Evolutionary conservation across 805 yeast species (phyloP).

Genomic region (Sungouiella thailandica): DNA sequence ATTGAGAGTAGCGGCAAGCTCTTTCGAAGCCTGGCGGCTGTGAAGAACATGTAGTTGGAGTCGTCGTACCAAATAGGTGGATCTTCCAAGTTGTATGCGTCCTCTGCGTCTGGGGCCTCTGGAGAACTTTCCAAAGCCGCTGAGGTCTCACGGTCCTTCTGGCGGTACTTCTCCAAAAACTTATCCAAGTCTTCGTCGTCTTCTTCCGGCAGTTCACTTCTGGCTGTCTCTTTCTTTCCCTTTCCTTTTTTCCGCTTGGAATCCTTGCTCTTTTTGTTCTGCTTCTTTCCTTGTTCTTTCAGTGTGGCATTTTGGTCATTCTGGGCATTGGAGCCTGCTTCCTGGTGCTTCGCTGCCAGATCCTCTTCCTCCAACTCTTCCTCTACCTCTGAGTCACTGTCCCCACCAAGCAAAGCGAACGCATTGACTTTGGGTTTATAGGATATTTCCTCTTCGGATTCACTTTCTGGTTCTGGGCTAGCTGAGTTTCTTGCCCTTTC

Average conservation of each 20-base stretch:
- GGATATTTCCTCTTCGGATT: slow-evolving; percentile 7
- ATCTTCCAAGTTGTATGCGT: slow-evolving; percentile 21
- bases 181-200: slow-evolving; percentile 58
- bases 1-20: slow-evolving; percentile 41
- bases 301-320: background rate
- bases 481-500: slow-evolving; percentile 17
- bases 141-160: slow-evolving; percentile 16
- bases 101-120: slow-evolving; percentile 16
- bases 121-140: slow-evolving; percentile 2
- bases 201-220: slow-evolving; percentile 13
- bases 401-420: slow-evolving; percentile 22
- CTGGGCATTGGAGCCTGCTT: background rate
- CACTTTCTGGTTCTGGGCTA: slow-evolving; percentile 10
- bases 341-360: slow-evolving; percentile 6
- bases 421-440: background rate
- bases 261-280: slow-evolving; percentile 20
- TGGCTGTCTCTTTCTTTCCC: slow-evolving; percentile 6
- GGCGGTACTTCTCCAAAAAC: slow-evolving; percentile 40
- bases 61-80: slow-evolving; percentile 35
- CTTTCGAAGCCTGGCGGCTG: slow-evolving; percentile 38
- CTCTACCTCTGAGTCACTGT: slow-evolving; percentile 17
- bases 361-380: slow-evolving; percentile 11
- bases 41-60: slow-evolving; percentile 43
- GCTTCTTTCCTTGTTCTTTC: background rate
- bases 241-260: slow-evolving; percentile 13